Percentiles rank a stretch among this genome's conserved stretches.
Evolutionary conservation across 1,284 basidiomycete genomes (phyloP).

Genomic region (Marasmius sp.): DNA sequence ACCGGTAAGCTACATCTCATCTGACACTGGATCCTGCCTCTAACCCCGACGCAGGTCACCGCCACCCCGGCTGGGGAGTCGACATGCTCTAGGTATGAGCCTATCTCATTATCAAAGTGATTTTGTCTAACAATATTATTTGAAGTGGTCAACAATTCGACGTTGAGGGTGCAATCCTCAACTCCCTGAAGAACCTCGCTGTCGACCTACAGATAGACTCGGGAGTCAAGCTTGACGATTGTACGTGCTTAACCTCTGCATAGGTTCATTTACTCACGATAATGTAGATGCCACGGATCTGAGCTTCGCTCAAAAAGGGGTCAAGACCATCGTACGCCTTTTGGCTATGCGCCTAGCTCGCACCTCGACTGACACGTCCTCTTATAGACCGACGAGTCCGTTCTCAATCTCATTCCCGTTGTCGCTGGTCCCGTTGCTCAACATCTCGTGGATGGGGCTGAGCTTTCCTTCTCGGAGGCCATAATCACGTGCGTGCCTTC

Average conservation of each 20-base stretch:
- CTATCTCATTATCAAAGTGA: slow-evolving; percentile 4
- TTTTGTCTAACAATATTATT: slow-evolving; percentile 19
- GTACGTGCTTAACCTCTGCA: slow-evolving; percentile 29
- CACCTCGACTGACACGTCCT: not conserved
- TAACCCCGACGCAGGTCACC: slow-evolving; percentile 39
- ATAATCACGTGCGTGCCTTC: slow-evolving; percentile 56
- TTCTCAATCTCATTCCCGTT: slow-evolving; percentile 69
- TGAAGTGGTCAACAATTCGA: slow-evolving; percentile 64
- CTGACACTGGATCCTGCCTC: not conserved
- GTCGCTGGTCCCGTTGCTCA: slow-evolving; percentile 69
- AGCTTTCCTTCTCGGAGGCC: slow-evolving; percentile 57
- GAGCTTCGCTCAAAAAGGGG: slow-evolving; percentile 61
- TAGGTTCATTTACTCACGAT: not conserved
- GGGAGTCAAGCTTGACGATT: slow-evolving; percentile 59
- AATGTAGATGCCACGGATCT: slow-evolving; percentile 54
- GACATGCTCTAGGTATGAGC: slow-evolving; percentile 52
- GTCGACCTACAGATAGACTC: slow-evolving; percentile 53
- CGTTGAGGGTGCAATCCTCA: slow-evolving; percentile 59
- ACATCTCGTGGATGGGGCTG: slow-evolving; percentile 60
- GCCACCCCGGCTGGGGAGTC: slow-evolving; percentile 53
- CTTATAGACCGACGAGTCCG: slow-evolving; percentile 58
- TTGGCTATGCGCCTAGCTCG: not conserved
- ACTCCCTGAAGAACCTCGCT: slow-evolving; percentile 58
- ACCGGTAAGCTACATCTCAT: slow-evolving; percentile 33
- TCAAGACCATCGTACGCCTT: slow-evolving; percentile 54